phyloP scores from a whole-genome alignment of 768 basidiomycete species.

The Leccinellum luteum region DNA sequence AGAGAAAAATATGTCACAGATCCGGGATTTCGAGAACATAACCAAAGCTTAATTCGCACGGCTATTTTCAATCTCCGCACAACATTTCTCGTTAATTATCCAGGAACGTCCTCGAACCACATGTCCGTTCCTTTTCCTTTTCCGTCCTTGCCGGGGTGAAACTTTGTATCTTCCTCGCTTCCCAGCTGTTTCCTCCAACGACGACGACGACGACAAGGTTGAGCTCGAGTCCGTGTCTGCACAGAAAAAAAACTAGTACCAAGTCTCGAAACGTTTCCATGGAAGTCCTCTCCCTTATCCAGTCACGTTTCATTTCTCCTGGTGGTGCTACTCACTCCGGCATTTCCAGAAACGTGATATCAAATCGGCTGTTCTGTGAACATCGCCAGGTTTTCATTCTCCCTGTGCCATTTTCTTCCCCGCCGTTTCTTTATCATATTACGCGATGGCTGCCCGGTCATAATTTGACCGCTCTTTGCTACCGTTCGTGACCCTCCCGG shows the following conservation, averaged over 20 bases:
- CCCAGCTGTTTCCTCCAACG: slow-evolving; percentile 6
- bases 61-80: slow-evolving; percentile 33
- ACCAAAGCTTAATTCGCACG: slow-evolving; percentile 37
- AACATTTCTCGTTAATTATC: slow-evolving; percentile 28
- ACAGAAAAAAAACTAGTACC: neutral
- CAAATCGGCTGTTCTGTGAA: slow-evolving; percentile 32
- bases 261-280: slow-evolving; percentile 21
- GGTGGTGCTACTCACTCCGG: slow-evolving; percentile 12
- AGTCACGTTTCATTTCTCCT: slow-evolving; percentile 23
- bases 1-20: slow-evolving; percentile 41
- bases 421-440: slow-evolving; percentile 22
- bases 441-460: slow-evolving; percentile 27
- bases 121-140: slow-evolving; percentile 18
- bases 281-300: slow-evolving; percentile 9
- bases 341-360: slow-evolving; percentile 34
- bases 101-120: slow-evolving; percentile 32
- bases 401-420: slow-evolving; percentile 7
- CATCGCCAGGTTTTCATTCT: slow-evolving; percentile 29
- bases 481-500: slow-evolving; percentile 8
- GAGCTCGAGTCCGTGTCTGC: neutral
- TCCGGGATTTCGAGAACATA: slow-evolving; percentile 40
- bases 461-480: slow-evolving; percentile 30
- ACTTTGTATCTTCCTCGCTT: slow-evolving; percentile 15
- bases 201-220: neutral
- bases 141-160: slow-evolving; percentile 20